Percentiles rank a stretch among this genome's conserved stretches.
Evolutionary conservation across 2,329 filamentous ascomycete genomes (phyloP).

Genomic region (Pseudogymnoascus sp.): DNA sequence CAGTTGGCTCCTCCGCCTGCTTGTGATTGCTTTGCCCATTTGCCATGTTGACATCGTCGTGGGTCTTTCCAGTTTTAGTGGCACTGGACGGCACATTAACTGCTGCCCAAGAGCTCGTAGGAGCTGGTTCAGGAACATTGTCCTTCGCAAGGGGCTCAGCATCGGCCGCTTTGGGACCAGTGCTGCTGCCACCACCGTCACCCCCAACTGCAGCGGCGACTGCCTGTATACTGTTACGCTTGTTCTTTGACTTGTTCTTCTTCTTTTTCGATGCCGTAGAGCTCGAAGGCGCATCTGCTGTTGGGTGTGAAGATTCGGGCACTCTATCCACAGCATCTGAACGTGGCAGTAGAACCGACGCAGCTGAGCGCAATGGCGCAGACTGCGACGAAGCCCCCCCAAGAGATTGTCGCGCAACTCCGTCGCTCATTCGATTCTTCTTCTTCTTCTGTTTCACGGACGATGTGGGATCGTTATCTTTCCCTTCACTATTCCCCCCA

Average conservation of each 20-base stretch:
- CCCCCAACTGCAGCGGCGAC: slow-evolving; percentile 3
- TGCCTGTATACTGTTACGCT: slow-evolving; percentile 9
- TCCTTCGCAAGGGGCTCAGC: background rate
- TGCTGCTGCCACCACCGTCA: background rate
- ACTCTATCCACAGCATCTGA: background rate
- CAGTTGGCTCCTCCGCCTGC: background rate
- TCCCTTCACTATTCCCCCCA: background rate
- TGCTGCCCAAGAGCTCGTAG: background rate
- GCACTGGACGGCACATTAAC: background rate
- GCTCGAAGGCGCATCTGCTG: background rate
- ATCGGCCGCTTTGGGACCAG: background rate
- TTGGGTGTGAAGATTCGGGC: background rate
- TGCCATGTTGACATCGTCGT: background rate
- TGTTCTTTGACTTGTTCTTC: slow-evolving; percentile 1
- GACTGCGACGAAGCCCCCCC: background rate
- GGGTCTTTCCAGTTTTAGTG: background rate
- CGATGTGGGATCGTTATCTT: background rate
- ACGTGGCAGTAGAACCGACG: background rate
- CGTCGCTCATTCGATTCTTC: background rate
- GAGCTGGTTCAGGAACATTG: background rate
- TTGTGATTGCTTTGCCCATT: background rate
- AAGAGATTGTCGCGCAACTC: background rate
- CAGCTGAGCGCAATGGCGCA: background rate
- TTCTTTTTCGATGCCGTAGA: slow-evolving; percentile 5
- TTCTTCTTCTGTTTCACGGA: background rate